Base-by-base conservation (phyloP, 768 basidiomycete genomes). In the Leccinum ochraceum region DNA sequence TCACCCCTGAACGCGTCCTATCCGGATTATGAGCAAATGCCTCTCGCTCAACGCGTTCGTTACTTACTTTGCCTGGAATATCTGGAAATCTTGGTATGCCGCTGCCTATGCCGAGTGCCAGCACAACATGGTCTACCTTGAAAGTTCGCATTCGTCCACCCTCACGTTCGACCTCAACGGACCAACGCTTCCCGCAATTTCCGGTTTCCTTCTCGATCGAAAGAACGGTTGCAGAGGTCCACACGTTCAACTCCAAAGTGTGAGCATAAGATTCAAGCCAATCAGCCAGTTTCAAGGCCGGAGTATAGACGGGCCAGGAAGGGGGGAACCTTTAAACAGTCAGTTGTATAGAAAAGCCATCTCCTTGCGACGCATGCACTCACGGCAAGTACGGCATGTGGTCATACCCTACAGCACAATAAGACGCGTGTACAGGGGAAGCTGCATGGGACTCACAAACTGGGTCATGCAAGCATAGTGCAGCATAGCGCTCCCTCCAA, bases 251-350 rank as follows among this genome's bases (percentile, higher is more conserved):
- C 61, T 88, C 88, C 59, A 89, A 71, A 2, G 77, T 67, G 11
- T 83, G 78, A 1, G 84, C 86, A 67, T 88, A 89, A 58, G 72
- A 77, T 71, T 89, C 88, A 3, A 90, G 78, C 86, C 86, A 89
- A 60, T 85, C 82, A 0, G 86, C 88, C 14, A 89, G 71, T 80
- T 86, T 66, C 50, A 64, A 22, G 14, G 86, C 85, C 4, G 86
- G 85, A 4, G 79, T 77, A 53, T 77, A 86, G 5, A 83, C 80
- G 1, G 84, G 85, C 86, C 86, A 87, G 17, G 79, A 80, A 1
- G 78, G 63, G 4, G 86, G 87, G 71, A 86, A 87, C 24, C 84
- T 85, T 34, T 22, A 49, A 48, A 8, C 3, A 9, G 8, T 36
- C 37, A 8, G n/a, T 56, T 22, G 13, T 44, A 54, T 24, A 26